A percentile compares a stretch with the other conserved stretches of the same genome.
Conservation (phyloP, 768 basidiomycete species). For the Boletus rubescentipes region DNA sequence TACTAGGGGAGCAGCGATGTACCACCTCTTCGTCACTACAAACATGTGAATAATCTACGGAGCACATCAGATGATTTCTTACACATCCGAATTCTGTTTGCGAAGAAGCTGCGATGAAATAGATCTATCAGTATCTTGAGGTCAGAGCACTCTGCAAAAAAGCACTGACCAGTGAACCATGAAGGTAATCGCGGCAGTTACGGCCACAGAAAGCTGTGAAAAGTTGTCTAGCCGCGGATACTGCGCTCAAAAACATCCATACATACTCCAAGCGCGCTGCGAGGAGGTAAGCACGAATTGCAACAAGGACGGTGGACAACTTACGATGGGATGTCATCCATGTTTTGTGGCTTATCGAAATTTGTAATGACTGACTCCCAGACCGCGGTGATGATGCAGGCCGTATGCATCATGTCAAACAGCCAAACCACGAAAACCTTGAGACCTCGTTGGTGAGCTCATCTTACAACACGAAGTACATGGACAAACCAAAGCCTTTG, state of each 20-base stretch:
- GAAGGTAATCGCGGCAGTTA: constrained; percentile 31
- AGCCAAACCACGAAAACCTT: constrained; percentile 32
- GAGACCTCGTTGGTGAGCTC: neutral
- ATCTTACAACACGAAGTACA: neutral
- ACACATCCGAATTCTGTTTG: constrained; percentile 34
- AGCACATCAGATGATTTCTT: neutral
- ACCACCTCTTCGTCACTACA: constrained; percentile 34
- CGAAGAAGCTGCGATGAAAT: constrained; percentile 26
- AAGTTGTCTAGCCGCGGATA: neutral
- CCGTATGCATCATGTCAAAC: constrained; percentile 31
- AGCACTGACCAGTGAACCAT: constrained; percentile 31
- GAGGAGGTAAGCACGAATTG: neutral
- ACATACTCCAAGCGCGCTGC: constrained; percentile 30
- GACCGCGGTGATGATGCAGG: constrained; percentile 22
- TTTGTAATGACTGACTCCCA: constrained; percentile 31
- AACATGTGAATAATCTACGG: neutral
- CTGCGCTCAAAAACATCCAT: neutral
- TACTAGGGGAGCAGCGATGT: constrained; percentile 31
- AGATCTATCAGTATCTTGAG: neutral
- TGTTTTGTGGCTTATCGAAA: constrained; percentile 22
- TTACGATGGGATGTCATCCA: constrained; percentile 33
- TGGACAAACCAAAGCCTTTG: constrained; percentile 25
- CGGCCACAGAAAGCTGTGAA: constrained; percentile 31
- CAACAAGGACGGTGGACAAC: neutral
- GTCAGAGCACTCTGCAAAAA: neutral